Conservation (phyloP, 2,329 filamentous ascomycete genomes). For the Fusarium buharicum region DNA sequence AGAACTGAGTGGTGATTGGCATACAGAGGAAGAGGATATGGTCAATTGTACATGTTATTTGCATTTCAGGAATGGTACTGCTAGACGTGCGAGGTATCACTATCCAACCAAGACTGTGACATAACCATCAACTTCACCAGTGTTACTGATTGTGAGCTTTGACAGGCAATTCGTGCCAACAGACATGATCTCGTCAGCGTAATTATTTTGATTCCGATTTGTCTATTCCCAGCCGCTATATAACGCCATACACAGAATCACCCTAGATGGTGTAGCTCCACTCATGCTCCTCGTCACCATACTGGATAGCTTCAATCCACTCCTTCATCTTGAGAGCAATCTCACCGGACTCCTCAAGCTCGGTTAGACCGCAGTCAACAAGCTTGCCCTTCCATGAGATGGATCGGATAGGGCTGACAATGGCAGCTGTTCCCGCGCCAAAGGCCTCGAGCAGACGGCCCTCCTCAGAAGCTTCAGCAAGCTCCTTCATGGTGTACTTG, state of each 20-base stretch:
- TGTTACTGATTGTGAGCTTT: slow-evolving; percentile 26
- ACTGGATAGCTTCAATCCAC: slow-evolving; percentile 96
- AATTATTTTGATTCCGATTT: slow-evolving; percentile 31
- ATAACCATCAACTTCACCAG: slow-evolving; percentile 10
- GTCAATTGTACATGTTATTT: slow-evolving; percentile 40
- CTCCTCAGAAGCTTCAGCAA: slow-evolving; percentile 82
- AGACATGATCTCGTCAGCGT: slow-evolving; percentile 23
- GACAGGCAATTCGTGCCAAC: slow-evolving; percentile 31
- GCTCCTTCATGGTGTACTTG: slow-evolving; percentile 90
- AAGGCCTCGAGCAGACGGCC: slow-evolving; percentile 93
- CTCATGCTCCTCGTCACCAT: slow-evolving; percentile 89
- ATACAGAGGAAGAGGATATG: slow-evolving; percentile 22
- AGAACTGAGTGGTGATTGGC: slow-evolving; percentile 49
- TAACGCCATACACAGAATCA: slow-evolving; percentile 28
- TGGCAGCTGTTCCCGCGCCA: slow-evolving; percentile 90
- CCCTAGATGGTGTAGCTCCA: slow-evolving; percentile 75
- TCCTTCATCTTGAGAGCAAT: slow-evolving; percentile 88
- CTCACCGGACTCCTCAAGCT: slow-evolving; percentile 86
- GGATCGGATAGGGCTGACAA: slow-evolving; percentile 88
- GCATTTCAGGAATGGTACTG: slow-evolving; percentile 41
- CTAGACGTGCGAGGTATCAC: slow-evolving; percentile 44
- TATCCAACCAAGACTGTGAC: slow-evolving; percentile 27
- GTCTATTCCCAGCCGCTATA: slow-evolving; percentile 32
- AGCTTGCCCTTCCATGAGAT: slow-evolving; percentile 88
- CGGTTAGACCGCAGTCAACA: slow-evolving; percentile 84